Base-by-base conservation (phyloP, 768 basidiomycete species). In the Thelephora aurantiotincta region DNA sequence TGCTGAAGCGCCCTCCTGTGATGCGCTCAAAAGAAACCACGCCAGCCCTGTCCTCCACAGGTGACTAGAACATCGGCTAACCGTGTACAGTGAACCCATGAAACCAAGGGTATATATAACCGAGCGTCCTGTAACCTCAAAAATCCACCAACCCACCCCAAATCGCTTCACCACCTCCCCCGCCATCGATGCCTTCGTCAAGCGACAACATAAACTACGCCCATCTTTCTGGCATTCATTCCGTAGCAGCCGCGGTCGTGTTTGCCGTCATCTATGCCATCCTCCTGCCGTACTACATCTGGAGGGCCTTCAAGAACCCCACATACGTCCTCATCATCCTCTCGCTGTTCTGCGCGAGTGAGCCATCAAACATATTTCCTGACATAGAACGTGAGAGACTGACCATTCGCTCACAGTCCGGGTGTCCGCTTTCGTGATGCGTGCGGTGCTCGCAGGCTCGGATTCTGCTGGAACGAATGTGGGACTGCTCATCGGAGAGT, bases 181-280 rank as follows among this genome's bases (percentile, higher is more conserved):
- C 26, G 5, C 9, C 9, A 9, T 30, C 26, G 26, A 30, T 30
- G 26, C 9, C 26, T 30, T 30, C 26, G 5, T 30, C 26, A 30
- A 30, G 26, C 26, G 26, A 9, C 26, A 4, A 30, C n/a, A n/a
- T n/a, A n/a, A n/a, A n/a, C n/a, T n/a, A n/a, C n/a, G n/a, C n/a
- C n/a, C n/a, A n/a, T n/a, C n/a, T n/a, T n/a, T n/a, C n/a, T 46
- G 63, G 60, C 44, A 65, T 63, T 30, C 47, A 63, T 45, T 62
- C 58, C 49, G 52, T 62, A 51, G 62, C 58, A 46, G 59, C 54
- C 52, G 59, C 63, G 36, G 58, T 62, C 48, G 50, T 63, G 43
- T 63, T 64, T 56, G 59, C 63, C 18, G n/a, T 60, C 12, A 46
- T 58, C 13, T 63, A 65, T 46, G 44, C 45, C 16, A 60, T 60